Base-by-base conservation (phyloP, 2,329 filamentous ascomycete species). In the Neophaeococcomyces aloes region DNA sequence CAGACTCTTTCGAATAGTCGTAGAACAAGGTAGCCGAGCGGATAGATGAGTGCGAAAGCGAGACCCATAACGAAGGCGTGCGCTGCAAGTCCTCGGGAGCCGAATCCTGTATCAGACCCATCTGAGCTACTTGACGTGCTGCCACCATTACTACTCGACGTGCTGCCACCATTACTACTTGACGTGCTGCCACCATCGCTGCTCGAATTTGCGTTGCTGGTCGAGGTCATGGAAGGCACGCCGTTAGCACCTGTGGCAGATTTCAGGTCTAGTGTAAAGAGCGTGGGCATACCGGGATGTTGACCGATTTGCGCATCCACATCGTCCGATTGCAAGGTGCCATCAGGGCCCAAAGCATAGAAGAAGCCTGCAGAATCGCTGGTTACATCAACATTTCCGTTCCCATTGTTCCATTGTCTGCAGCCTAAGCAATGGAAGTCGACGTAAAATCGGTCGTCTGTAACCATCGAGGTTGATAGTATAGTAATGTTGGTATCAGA, bases 241-340 rank as follows among this genome's bases (percentile, higher is more conserved):
- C 65, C 67, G 3, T 58, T 61, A 2, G 55, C 42, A 2, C 72
- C 73, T 3, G 68, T 65, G 0, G 76, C 76, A 32, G 64, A 63
- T 18, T 62, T 63, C 59, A 80, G 63, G 56, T 80, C 68, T 57
- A 80, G 69, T 2, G 59, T 64, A 57, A 81, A 80, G 50, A 72
- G 75, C 34, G 64, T 65, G 19, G 41, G 29, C 13, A 23, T 29
- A 7, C 8, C n/a, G 32, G 61, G 56, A 56, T 81, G 78, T 32
- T 70, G 68, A 53, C 68, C 68, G 43, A 79, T 63, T 8, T 61
- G 60, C 0, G 70, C 71, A 8, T 60, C 59, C 2, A 54, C 41
- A 29, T 62, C 61, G 51, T 77, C 61, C 43, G 65, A 71, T 17
- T 59, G 56, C 17, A 62, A 44, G 13, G 58, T 53, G 30, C 66